Conservation (phyloP, 768 basidiomycete species). For the Pluteus cervinus region DNA sequence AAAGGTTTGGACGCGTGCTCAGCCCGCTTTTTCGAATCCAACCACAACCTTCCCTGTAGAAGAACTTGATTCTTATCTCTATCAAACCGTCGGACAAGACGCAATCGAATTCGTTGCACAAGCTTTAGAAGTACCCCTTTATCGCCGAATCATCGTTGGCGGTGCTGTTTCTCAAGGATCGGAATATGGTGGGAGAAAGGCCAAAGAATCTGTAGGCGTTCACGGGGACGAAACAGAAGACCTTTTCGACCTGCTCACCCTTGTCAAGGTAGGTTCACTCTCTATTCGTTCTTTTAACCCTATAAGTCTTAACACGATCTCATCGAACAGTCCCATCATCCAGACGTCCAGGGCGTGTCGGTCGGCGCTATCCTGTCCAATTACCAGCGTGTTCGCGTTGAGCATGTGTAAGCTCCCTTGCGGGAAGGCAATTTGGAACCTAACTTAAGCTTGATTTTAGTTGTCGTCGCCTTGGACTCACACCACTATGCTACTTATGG, state of each 20-base stretch:
- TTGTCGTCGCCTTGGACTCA: slow-evolving; percentile 74
- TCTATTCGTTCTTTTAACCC: not conserved
- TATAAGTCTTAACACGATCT: slow-evolving; percentile 2
- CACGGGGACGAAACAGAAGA: slow-evolving; percentile 96
- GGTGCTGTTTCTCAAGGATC: slow-evolving; percentile 71
- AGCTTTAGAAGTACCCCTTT: slow-evolving; percentile 83
- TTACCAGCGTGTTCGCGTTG: slow-evolving; percentile 94
- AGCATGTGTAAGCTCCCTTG: slow-evolving; percentile 74
- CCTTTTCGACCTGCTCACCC: slow-evolving; percentile 61
- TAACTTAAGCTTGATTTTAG: slow-evolving; percentile 28
- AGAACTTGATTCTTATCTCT: slow-evolving; percentile 97
- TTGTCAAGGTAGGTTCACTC: slow-evolving; percentile 60
- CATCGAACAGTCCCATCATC: slow-evolving; percentile 73
- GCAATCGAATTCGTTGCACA: slow-evolving; percentile 82
- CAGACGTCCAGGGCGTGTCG: slow-evolving; percentile 80
- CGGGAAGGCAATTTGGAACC: not conserved
- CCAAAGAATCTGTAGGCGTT: slow-evolving; percentile 40
- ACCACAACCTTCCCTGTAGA: slow-evolving; percentile 44
- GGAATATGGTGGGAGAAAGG: slow-evolving; percentile 76
- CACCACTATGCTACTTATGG: slow-evolving; percentile 88
- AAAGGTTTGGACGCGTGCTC: slow-evolving; percentile 56
- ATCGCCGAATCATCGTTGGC: slow-evolving; percentile 76
- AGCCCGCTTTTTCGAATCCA: slow-evolving; percentile 14
- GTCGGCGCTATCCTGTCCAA: slow-evolving; percentile 97
- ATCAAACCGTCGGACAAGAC: slow-evolving; percentile 98